These are phyloP conservation scores for Aspergillus taichungensis DNA, from an alignment of 495 filamentous ascomycete species.

Conservation along the genomic window DNA sequence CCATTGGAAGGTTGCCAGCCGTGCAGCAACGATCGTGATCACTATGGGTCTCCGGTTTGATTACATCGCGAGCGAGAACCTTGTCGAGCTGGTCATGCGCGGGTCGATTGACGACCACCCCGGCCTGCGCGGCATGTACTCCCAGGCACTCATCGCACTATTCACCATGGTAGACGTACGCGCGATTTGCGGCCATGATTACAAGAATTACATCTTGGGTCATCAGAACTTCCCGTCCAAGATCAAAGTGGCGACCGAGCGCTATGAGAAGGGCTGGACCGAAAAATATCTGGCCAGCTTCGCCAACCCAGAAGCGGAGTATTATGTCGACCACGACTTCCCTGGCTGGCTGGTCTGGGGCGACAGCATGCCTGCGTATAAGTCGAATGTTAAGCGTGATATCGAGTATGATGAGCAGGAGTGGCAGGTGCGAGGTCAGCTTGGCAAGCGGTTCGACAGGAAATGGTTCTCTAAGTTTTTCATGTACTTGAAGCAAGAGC, in stretches of 20 bases:
- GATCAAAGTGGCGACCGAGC: slow-evolving; percentile 59
- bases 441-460: slow-evolving; percentile 69
- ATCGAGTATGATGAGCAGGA: slow-evolving; percentile 81
- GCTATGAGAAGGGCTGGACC: slow-evolving; percentile 69
- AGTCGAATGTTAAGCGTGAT: slow-evolving; percentile 57
- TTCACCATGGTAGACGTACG: slow-evolving; percentile 80
- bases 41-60: slow-evolving; percentile 86
- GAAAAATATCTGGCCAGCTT: slow-evolving; percentile 68
- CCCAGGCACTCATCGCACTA: slow-evolving; percentile 65
- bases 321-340: slow-evolving; percentile 85
- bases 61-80: slow-evolving; percentile 65
- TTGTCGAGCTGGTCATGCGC: slow-evolving; percentile 74
- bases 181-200: slow-evolving; percentile 75
- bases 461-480: slow-evolving; percentile 87
- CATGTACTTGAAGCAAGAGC: slow-evolving; percentile 91
- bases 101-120: slow-evolving; percentile 90
- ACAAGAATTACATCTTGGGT: slow-evolving; percentile 74
- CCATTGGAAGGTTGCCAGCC: slow-evolving; percentile 92
- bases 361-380: slow-evolving; percentile 69
- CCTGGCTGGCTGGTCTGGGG: slow-evolving; percentile 98
- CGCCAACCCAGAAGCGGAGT: slow-evolving; percentile 68
- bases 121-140: slow-evolving; percentile 70
- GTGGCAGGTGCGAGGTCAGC: slow-evolving; percentile 61
- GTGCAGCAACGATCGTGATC: slow-evolving; percentile 80
- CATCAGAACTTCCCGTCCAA: slow-evolving; percentile 67